A percentile compares a stretch with the other conserved stretches of the same genome.
Evolutionary conservation across 306 rosid species (phyloP).

Genomic region (Dalbergia cultrata): DNA sequence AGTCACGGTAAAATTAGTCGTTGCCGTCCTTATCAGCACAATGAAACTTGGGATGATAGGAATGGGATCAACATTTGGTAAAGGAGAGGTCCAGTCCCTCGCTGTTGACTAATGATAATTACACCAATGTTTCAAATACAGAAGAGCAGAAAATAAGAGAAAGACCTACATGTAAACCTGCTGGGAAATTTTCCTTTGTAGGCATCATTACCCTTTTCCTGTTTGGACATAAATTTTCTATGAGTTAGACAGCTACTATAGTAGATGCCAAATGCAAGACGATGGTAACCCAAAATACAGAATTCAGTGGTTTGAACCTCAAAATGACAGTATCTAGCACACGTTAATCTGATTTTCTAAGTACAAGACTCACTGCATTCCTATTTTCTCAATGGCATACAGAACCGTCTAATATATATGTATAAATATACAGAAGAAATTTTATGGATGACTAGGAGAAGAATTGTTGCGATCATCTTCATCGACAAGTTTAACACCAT

Average conservation of each 20-base stretch:
- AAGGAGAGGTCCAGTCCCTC: neutral
- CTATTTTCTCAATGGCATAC: neutral
- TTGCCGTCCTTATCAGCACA: neutral
- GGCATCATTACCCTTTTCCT: neutral
- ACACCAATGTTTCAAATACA: too few relatives aligned
- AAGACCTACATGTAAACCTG: neutral
- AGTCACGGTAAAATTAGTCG: neutral
- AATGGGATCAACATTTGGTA: neutral
- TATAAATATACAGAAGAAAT: neutral
- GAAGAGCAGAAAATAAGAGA: too few relatives aligned
- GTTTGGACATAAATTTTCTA: neutral
- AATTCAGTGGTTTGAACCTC: neutral
- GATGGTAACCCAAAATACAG: neutral
- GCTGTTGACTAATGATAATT: neutral
- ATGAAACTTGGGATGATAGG: neutral
- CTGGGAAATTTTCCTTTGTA: neutral
- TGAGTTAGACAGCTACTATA: neutral
- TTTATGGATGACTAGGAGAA: conserved; percentile 43
- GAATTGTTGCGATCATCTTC: conserved; percentile 52
- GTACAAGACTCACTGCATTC: conserved; percentile 16
- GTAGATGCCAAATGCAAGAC: neutral
- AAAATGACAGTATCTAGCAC: neutral
- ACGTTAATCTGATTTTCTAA: neutral
- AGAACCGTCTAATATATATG: neutral
- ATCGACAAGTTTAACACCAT: conserved; percentile 74